A percentile compares a stretch with the other conserved stretches of the same genome.
phyloP scores from a whole-genome alignment of 2,329 filamentous ascomycete species.

The Sarocladiaceae sp. region DNA sequence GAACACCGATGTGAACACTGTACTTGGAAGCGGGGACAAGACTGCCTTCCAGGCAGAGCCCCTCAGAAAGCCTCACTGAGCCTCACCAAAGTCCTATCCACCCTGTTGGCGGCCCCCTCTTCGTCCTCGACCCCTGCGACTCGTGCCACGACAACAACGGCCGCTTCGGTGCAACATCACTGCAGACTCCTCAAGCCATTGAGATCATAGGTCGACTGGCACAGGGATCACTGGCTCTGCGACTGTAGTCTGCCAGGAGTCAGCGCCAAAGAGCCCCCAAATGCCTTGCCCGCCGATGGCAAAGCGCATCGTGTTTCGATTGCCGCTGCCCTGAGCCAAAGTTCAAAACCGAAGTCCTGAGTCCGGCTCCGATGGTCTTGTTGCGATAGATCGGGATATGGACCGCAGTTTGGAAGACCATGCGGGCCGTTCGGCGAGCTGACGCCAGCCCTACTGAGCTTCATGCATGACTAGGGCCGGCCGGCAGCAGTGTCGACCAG shows the following conservation, averaged over 20 bases:
- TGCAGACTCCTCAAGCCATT: not conserved
- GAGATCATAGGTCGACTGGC: no score
- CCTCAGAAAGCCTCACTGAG: not conserved
- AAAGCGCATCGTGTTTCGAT: no score
- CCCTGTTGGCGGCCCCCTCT: not conserved
- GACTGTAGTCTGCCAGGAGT: not conserved
- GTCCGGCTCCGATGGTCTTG: not conserved
- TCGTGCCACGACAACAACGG: not conserved
- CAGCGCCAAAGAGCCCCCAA: no score
- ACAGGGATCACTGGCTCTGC: no score
- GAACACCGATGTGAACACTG: no score
- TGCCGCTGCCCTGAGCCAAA: no score
- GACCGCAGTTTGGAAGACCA: not conserved
- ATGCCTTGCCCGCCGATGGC: no score
- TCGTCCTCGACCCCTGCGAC: not conserved
- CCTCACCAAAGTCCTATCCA: not conserved
- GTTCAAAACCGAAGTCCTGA: not conserved
- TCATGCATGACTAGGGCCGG: constrained; percentile 1
- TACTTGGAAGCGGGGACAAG: not conserved
- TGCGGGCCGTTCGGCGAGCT: not conserved
- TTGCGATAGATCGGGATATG: not conserved
- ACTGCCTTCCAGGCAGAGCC: not conserved
- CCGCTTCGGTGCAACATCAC: not conserved
- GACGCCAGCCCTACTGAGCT: not conserved
- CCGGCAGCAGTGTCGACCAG: not conserved